A percentile compares a stretch with the other conserved stretches of the same genome.
Evolutionary conservation across 176 grass and related monocot species (phyloP).

Genomic region (Carex cristatella): DNA sequence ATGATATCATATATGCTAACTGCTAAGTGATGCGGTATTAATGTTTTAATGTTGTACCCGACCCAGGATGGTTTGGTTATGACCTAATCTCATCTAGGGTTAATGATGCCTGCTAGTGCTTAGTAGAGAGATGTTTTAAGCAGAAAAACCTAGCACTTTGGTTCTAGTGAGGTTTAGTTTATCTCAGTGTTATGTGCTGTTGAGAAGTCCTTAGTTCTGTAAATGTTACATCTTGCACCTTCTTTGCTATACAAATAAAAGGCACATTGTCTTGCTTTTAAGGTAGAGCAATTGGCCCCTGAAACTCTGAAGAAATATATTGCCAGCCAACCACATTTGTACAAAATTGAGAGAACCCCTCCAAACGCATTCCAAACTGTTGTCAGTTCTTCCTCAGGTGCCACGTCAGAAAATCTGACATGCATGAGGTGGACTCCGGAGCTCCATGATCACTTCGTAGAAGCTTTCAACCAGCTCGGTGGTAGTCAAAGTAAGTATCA

Average conservation of each 20-base stretch:
- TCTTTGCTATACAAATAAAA: neutral
- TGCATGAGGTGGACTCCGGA: constrained; percentile 22
- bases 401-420: neutral
- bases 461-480: constrained; percentile 22
- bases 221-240: neutral
- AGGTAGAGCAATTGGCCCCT: neutral
- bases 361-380: neutral
- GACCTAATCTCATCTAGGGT: neutral
- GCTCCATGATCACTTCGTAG: constrained; percentile 28
- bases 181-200: neutral
- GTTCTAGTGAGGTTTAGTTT: neutral
- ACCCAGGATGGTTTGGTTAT: neutral
- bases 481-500: constrained; percentile 21
- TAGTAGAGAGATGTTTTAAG: neutral
- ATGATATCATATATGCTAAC: neutral
- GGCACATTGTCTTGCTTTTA: neutral
- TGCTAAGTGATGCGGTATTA: neutral
- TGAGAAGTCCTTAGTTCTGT: neutral
- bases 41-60: neutral
- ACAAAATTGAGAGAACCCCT: neutral
- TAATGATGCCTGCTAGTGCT: neutral
- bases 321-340: neutral
- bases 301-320: neutral
- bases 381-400: neutral
- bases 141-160: neutral